Base-by-base conservation (phyloP, 2,329 filamentous ascomycete genomes). In the Ceratocystis ficicola region DNA sequence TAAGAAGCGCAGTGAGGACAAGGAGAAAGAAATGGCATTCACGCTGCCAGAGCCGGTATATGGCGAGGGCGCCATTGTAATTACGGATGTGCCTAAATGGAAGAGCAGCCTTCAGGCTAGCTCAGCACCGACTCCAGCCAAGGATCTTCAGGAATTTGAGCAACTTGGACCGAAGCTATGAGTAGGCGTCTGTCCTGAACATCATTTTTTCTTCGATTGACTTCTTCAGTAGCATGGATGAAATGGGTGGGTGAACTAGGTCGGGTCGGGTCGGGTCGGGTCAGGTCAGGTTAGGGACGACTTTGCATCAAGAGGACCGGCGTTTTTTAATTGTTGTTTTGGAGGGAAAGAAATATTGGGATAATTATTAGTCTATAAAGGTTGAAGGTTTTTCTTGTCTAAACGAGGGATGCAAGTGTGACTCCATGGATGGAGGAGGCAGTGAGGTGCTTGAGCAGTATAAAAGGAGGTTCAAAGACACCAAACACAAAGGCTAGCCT, bases 111-210 rank as follows among this genome's bases (percentile, higher is more conserved):
- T 96, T 71, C 78, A 83, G 67, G 82, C 90, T 32, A 94, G 86
- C 69, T 80, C 82, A 25, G 93, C 89, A 0, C 84, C 91, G 1
- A 81, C 81, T 68, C 83, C 92, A 0, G 83, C 89, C 36, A 86
- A 83, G 72, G 87, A 94, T 70, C 75, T 97, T 66, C 87, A 81
- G 68, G 88, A 91, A 72, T 97, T 93, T 75, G 89, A 96, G 73
- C 93, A 96, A 68, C 79, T 86, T 68, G 90, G 89, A 69, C 77
- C 89, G 15, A 96, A 96, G 78, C 80, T 96, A 66, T 93, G 74
- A 52, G 22, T 20, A 25, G 17, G 22, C 25, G 7, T 17, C 30
- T 57, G 25, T 15, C 12, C 32, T 10, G 10, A 6, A 7, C 20
- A 32, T 20, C 17, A 10, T 50, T 57, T 7, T 28, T 57, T 30